Conservation (phyloP, 805 yeast species). For the Candida chauliodis region DNA sequence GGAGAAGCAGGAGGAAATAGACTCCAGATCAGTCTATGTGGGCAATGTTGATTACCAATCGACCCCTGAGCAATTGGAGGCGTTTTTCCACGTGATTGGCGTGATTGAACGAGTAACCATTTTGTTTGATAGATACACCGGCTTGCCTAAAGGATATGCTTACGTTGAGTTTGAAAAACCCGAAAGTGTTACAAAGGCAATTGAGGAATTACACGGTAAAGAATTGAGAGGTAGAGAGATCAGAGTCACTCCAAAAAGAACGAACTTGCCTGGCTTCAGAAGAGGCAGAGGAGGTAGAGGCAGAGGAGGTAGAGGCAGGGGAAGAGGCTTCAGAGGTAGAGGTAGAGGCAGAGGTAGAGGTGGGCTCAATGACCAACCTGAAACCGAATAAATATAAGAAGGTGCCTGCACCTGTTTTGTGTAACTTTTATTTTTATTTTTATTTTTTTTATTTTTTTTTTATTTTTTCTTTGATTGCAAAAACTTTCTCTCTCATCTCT, state of each 20-base stretch:
- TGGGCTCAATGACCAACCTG: conserved; percentile 18
- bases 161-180: conserved; percentile 52
- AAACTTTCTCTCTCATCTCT: background rate
- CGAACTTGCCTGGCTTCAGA: conserved; percentile 50
- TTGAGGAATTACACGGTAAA: conserved; percentile 38
- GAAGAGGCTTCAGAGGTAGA: conserved; percentile 16
- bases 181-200: conserved; percentile 45
- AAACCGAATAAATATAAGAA: conserved; percentile 7
- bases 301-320: conserved; percentile 24
- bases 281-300: conserved; percentile 31
- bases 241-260: conserved; percentile 48
- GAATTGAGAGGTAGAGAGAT: conserved; percentile 46
- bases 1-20: conserved; percentile 43
- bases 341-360: conserved; percentile 10
- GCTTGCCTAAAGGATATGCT: conserved; percentile 57
- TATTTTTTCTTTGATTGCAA: background rate
- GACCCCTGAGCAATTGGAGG: conserved; percentile 50
- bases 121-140: conserved; percentile 42
- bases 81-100: conserved; percentile 43
- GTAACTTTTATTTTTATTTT: background rate
- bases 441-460: background rate
- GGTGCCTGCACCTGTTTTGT: background rate
- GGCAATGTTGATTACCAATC: conserved; percentile 48
- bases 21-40: conserved; percentile 51
- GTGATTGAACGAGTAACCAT: conserved; percentile 51